phyloP scores from a whole-genome alignment of 768 basidiomycete species.

The Strobilomyces confusus region DNA sequence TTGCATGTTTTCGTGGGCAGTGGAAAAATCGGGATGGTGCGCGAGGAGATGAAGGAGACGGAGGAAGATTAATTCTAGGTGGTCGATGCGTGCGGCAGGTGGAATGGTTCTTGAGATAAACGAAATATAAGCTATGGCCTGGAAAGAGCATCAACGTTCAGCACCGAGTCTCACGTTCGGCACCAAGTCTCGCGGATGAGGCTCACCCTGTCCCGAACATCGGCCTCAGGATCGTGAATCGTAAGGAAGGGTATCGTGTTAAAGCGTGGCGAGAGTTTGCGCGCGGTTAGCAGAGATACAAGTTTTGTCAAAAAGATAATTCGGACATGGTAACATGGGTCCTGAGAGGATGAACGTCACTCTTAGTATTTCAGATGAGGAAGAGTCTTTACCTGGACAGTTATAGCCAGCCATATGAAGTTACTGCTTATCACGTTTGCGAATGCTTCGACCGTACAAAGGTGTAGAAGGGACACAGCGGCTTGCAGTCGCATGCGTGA shows the following conservation, averaged over 20 bases:
- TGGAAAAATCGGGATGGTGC: constrained; percentile 90
- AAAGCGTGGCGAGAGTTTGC: constrained; percentile 67
- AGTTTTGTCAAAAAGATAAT: constrained; percentile 74
- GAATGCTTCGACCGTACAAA: constrained; percentile 59
- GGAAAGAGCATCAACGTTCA: constrained; percentile 4
- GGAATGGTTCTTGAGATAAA: constrained; percentile 44
- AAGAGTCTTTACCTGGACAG: constrained; percentile 63
- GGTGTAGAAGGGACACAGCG: constrained; percentile 72
- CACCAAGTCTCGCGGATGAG: not conserved
- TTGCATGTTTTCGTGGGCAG: constrained; percentile 60
- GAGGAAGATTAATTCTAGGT: constrained; percentile 79
- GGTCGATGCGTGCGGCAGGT: constrained; percentile 53
- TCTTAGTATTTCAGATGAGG: not conserved
- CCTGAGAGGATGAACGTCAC: constrained; percentile 42
- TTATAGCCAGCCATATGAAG: constrained; percentile 68
- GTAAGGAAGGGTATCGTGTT: constrained; percentile 86
- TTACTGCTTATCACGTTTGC: constrained; percentile 51
- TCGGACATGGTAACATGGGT: constrained; percentile 86
- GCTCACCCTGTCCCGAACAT: constrained; percentile 65
- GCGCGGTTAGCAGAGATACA: constrained; percentile 53
- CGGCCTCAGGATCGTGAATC: constrained; percentile 86
- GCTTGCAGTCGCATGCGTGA: constrained; percentile 83
- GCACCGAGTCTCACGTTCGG: not conserved
- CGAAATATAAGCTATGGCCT: constrained; percentile 59
- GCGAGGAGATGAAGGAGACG: constrained; percentile 84